Percentiles rank a stretch among this genome's conserved stretches.
phyloP scores from a whole-genome alignment of 2,329 filamentous ascomycete species.

The Ophiocordyceps polyrhachis-furcata region DNA sequence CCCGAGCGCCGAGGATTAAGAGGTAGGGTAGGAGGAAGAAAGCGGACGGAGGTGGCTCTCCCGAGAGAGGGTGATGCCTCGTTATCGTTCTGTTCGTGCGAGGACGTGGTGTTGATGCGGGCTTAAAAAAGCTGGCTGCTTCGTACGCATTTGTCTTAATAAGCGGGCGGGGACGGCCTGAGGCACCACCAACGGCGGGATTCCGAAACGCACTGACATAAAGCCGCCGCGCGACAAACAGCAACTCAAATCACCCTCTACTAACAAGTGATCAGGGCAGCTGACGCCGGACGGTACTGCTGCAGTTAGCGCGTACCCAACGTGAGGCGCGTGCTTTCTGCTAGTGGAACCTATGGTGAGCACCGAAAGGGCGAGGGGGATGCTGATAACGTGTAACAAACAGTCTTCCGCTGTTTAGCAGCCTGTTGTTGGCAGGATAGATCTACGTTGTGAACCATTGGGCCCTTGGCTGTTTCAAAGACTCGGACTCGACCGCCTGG shows the following conservation, averaged over 20 bases:
- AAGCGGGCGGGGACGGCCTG: conserved; percentile 10
- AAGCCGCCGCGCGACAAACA: not conserved
- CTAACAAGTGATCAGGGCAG: not conserved
- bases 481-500: not conserved
- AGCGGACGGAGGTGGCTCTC: not conserved
- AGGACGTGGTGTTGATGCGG: not conserved
- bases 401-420: not conserved
- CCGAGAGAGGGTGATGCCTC: not conserved
- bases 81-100: not conserved
- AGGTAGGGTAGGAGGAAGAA: not conserved
- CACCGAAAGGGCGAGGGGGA: no score
- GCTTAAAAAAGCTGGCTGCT: not conserved
- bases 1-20: conserved; percentile 7
- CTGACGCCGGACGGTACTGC: not conserved
- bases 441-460: not conserved
- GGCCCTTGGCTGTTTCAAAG: not conserved
- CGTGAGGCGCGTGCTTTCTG: not conserved
- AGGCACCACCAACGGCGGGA: conserved; percentile 15
- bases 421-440: not conserved
- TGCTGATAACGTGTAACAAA: no score
- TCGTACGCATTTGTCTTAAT: not conserved
- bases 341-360: not conserved
- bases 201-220: not conserved
- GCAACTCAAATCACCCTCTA: not conserved
- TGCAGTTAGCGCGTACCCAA: not conserved